Percentiles rank a stretch among this genome's conserved stretches.
phyloP scores from a whole-genome alignment of 2,329 filamentous ascomycete species.

The Didymella pinodella region DNA sequence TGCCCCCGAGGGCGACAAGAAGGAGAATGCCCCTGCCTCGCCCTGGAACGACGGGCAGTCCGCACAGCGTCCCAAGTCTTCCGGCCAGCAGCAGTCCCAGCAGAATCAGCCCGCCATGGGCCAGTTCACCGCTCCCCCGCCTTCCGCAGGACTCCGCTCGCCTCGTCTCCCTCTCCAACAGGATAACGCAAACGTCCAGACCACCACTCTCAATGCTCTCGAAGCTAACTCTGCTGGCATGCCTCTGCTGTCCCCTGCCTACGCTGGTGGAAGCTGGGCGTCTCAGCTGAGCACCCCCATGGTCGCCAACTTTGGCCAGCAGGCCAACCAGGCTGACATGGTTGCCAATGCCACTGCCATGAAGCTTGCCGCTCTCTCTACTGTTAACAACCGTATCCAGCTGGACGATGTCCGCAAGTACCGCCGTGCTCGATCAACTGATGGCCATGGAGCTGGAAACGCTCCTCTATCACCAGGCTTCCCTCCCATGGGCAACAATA shows the following conservation, averaged over 20 bases:
- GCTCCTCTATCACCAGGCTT: constrained; percentile 72
- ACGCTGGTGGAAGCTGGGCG: constrained; percentile 91
- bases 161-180: constrained; percentile 74
- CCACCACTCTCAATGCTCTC: constrained; percentile 76
- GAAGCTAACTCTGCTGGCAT: constrained; percentile 75
- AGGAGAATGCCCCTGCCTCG: constrained; percentile 72
- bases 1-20: constrained; percentile 70
- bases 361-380: constrained; percentile 96
- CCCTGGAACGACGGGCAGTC: constrained; percentile 72
- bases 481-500: constrained; percentile 70
- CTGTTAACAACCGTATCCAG: constrained; percentile 97
- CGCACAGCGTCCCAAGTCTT: constrained; percentile 75
- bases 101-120: constrained; percentile 74
- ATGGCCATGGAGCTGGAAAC: constrained; percentile 70
- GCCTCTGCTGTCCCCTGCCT: constrained; percentile 82
- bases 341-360: constrained; percentile 98
- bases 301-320: constrained; percentile 79
- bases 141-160: constrained; percentile 79
- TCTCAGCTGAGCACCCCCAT: constrained; percentile 99
- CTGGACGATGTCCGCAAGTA: constrained; percentile 97
- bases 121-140: constrained; percentile 83
- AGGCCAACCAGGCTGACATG: constrained; percentile 86
- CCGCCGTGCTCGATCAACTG: constrained; percentile 87
- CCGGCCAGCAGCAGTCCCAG: constrained; percentile 69
- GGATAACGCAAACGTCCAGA: constrained; percentile 77